Conservation (phyloP, 495 filamentous ascomycete genomes). For the Tricharina praecox region DNA sequence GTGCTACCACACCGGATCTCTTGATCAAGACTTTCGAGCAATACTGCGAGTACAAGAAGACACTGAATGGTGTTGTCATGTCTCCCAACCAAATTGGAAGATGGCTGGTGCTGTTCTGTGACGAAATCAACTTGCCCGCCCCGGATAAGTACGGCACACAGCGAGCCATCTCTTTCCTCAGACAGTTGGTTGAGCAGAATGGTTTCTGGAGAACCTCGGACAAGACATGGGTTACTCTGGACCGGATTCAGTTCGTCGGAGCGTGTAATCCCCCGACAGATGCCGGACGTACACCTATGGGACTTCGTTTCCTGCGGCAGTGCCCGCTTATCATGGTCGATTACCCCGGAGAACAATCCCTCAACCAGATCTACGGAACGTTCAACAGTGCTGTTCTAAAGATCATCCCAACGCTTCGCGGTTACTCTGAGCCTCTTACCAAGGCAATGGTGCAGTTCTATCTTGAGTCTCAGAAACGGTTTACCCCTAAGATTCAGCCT, state of each 20-base stretch:
- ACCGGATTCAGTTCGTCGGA: conserved; percentile 96
- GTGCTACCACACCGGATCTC: conserved; percentile 90
- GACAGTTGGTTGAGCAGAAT: conserved; percentile 94
- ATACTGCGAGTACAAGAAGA: conserved; percentile 98
- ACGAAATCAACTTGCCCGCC: conserved; percentile 98
- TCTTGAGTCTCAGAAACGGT: conserved; percentile 76
- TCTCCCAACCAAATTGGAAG: conserved; percentile 91
- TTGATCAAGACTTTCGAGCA: conserved; percentile 98
- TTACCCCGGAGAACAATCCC: conserved; percentile 86
- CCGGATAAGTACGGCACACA: conserved; percentile 97
- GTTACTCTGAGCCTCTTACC: conserved; percentile 82
- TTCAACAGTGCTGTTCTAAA: conserved; percentile 96
- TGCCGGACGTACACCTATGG: conserved; percentile 87
- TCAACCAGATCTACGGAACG: conserved; percentile 93
- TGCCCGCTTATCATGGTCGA: conserved; percentile 97
- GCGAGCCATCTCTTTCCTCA: conserved; percentile 86
- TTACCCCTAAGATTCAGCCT: conserved; percentile 89
- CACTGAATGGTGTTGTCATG: conserved; percentile 84
- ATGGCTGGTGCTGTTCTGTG: conserved; percentile 97
- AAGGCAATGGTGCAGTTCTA: conserved; percentile 98
- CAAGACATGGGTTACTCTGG: conserved; percentile 93
- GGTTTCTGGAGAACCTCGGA: conserved; percentile 96
- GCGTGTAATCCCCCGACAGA: conserved; percentile 99
- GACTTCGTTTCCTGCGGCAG: conserved; percentile 80
- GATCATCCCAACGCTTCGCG: conserved; percentile 85